Evolutionary conservation across 164 flowering plant species (phyloP).

Genomic region (Liquidambar formosana): DNA sequence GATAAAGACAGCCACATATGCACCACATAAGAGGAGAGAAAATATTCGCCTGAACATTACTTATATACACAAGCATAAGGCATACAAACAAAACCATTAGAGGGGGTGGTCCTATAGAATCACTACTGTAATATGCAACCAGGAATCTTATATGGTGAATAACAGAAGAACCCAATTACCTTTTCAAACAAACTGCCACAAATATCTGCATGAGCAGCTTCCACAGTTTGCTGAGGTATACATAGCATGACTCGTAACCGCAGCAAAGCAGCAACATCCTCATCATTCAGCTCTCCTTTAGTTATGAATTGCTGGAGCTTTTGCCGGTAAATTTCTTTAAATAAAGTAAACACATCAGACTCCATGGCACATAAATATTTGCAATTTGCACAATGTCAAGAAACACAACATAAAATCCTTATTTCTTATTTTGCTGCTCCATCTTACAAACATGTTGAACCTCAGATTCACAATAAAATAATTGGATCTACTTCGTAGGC

Average conservation of each 20-base stretch:
- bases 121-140: too few relatives aligned
- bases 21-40: too few relatives aligned
- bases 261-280: conserved; percentile 69
- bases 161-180: conserved; percentile 40
- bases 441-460: not conserved
- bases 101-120: too few relatives aligned
- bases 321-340: conserved; percentile 82
- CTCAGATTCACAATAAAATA: not conserved
- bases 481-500: not conserved
- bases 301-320: conserved; percentile 83
- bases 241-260: conserved; percentile 87
- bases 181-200: conserved; percentile 96
- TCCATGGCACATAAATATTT: not conserved
- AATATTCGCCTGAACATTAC: too few relatives aligned
- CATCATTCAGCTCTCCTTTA: conserved; percentile 79
- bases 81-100: not conserved
- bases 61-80: not conserved
- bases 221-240: conserved; percentile 86
- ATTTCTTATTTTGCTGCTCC: not conserved
- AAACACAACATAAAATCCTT: not conserved
- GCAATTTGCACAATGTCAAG: not conserved
- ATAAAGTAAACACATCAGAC: conserved; percentile 9
- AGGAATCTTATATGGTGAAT: not conserved
- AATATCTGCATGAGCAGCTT: conserved; percentile 85
- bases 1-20: too few relatives aligned